phyloP scores from a whole-genome alignment of 169 alveolate genomes.

The Eimeria brunetti region DNA sequence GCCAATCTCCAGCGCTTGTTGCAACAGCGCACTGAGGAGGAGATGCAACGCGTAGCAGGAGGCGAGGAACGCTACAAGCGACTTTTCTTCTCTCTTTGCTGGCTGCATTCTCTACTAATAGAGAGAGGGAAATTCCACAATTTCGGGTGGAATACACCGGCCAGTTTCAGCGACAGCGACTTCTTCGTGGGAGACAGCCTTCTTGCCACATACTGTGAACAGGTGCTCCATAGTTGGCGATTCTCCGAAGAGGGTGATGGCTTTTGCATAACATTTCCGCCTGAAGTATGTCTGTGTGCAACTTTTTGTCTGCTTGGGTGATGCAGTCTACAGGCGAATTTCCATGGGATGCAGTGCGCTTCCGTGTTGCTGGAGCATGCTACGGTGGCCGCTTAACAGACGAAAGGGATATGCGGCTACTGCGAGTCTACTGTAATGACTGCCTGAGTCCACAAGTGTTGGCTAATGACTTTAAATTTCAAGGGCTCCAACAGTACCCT shows the following conservation, averaged over 20 bases:
- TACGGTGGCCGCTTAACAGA: constrained; percentile 98
- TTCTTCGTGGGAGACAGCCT: constrained; percentile 96
- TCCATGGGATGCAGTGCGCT: constrained; percentile 96
- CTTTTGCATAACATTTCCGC: not conserved
- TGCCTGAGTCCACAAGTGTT: constrained; percentile 91
- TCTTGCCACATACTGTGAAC: constrained; percentile 93
- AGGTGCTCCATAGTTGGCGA: constrained; percentile 70
- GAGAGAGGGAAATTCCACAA: constrained; percentile 98
- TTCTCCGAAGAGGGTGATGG: not conserved
- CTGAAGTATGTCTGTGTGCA: not conserved
- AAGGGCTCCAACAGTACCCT: constrained; percentile 82
- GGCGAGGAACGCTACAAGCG: constrained; percentile 94
- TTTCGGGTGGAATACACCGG: constrained; percentile 98
- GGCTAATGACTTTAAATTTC: constrained; percentile 82
- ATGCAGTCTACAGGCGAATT: constrained; percentile 86
- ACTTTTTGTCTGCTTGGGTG: not conserved
- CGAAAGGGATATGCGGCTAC: constrained; percentile 94
- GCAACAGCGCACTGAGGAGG: constrained; percentile 90
- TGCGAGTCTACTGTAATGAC: constrained; percentile 90
- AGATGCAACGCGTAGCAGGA: constrained; percentile 93
- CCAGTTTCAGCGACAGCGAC: constrained; percentile 99
- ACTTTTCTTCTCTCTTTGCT: constrained; percentile 96
- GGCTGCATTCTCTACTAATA: constrained; percentile 98
- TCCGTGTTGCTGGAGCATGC: constrained; percentile 96
- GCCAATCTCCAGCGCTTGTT: constrained; percentile 94